Percentiles rank a stretch among this genome's conserved stretches.
Evolutionary conservation across 352 stramenopile genomes (phyloP).

Genomic region (Phytophthora podocarpi): DNA sequence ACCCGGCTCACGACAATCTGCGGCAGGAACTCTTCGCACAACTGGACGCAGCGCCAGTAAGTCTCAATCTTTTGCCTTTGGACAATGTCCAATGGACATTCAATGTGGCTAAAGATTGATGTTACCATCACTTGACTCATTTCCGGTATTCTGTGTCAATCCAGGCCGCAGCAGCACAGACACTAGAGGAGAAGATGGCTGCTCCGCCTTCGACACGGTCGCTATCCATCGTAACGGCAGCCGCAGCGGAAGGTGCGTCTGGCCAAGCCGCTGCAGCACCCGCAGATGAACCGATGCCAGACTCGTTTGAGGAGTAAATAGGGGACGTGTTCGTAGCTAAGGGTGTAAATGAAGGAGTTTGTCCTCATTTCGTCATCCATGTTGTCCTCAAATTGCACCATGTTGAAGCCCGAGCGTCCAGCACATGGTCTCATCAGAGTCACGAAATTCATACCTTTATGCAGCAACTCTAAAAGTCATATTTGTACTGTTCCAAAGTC

Average conservation of each 20-base stretch:
- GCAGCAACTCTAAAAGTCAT: constrained; percentile 6
- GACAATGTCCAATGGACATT: too few relatives aligned
- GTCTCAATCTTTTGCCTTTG: not conserved
- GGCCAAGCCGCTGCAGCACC: constrained; percentile 18
- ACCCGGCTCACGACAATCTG: constrained; percentile 79
- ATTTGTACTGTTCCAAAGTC: too few relatives aligned
- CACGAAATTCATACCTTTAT: constrained; percentile 7
- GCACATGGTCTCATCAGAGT: not conserved
- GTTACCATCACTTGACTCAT: not conserved
- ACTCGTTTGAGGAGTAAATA: constrained; percentile 31
- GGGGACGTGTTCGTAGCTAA: not conserved
- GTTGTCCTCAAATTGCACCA: too few relatives aligned
- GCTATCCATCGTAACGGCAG: constrained; percentile 47
- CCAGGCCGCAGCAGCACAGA: constrained; percentile 30
- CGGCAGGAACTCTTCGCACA: constrained; percentile 83
- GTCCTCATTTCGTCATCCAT: not conserved
- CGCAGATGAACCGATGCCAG: constrained; percentile 45
- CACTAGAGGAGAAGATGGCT: constrained; percentile 46
- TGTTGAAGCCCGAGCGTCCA: too few relatives aligned
- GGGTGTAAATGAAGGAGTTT: not conserved
- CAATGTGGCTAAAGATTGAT: not conserved
- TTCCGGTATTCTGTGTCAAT: not conserved
- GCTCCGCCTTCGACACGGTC: constrained; percentile 34
- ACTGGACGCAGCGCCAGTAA: constrained; percentile 42
- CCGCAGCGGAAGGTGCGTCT: constrained; percentile 33